A percentile compares a stretch with the other conserved stretches of the same genome.
Conservation (phyloP, 441 rosid species). For the Capsella rubella region DNA sequence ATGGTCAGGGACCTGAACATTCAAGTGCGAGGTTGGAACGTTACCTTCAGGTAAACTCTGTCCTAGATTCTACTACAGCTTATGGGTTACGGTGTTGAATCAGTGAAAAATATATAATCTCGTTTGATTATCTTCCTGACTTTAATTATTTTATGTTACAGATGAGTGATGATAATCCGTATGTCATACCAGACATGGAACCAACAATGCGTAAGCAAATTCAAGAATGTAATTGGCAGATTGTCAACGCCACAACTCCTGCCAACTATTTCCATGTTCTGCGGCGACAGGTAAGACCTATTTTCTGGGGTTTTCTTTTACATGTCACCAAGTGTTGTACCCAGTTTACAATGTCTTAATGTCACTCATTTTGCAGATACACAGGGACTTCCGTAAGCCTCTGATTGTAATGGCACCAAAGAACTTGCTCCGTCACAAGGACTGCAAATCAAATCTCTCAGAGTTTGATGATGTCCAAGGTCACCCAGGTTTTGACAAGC, state of each 20-base stretch:
- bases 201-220: slow-evolving; percentile 89
- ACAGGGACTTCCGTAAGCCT: slow-evolving; percentile 98
- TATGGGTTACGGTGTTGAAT: neutral
- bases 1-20: slow-evolving; percentile 99
- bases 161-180: slow-evolving; percentile 99
- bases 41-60: slow-evolving; percentile 77
- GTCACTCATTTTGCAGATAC: slow-evolving; percentile 55
- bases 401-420: slow-evolving; percentile 92
- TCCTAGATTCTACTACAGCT: neutral
- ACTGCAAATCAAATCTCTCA: slow-evolving; percentile 93
- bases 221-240: slow-evolving; percentile 98
- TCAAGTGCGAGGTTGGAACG: slow-evolving; percentile 97
- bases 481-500: slow-evolving; percentile 98
- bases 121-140: neutral
- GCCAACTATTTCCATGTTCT: slow-evolving; percentile 98
- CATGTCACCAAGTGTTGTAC: slow-evolving; percentile 5
- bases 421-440: slow-evolving; percentile 95
- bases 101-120: neutral
- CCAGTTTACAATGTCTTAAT: slow-evolving; percentile 2
- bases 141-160: slow-evolving; percentile 43
- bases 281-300: slow-evolving; percentile 78
- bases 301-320: slow-evolving; percentile 14
- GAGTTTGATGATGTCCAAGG: slow-evolving; percentile 99
- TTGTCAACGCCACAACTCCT: slow-evolving; percentile 98
- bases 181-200: slow-evolving; percentile 94